These are phyloP conservation scores for Beauveria sp. DNA, from an alignment of 2,329 filamentous ascomycete species.

Conservation along the genomic window DNA sequence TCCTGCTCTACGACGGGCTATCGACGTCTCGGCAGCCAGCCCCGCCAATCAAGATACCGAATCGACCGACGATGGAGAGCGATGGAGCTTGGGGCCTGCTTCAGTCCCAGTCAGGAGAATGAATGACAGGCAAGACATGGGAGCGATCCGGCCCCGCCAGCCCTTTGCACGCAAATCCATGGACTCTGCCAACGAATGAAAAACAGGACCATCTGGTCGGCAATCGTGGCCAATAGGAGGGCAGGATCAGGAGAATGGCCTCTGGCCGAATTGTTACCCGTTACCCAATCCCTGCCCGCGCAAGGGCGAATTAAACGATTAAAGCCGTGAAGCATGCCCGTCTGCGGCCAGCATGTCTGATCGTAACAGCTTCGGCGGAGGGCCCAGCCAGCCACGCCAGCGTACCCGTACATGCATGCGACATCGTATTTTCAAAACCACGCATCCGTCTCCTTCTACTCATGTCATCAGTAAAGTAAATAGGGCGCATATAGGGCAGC, in stretches of 20 bases:
- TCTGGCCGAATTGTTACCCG: neutral
- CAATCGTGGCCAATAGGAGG: neutral
- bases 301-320: neutral
- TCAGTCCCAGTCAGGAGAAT: too few relatives aligned
- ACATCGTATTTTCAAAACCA: too few relatives aligned
- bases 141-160: neutral
- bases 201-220: neutral
- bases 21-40: neutral
- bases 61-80: neutral
- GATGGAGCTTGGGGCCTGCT: neutral
- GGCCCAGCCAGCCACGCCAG: too few relatives aligned
- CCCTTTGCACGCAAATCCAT: too few relatives aligned
- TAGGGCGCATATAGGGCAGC: too few relatives aligned
- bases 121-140: neutral
- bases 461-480: too few relatives aligned
- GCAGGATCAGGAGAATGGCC: neutral
- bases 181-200: neutral
- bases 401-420: too few relatives aligned
- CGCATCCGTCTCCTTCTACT: too few relatives aligned
- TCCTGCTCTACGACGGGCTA: neutral
- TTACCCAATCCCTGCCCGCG: neutral
- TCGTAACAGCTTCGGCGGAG: neutral
- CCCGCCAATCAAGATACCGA: neutral
- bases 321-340: neutral
- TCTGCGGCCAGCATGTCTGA: neutral